These are phyloP conservation scores for Pythium angustatum DNA, from an alignment of 352 stramenopile genomes.

Conservation along the genomic window DNA sequence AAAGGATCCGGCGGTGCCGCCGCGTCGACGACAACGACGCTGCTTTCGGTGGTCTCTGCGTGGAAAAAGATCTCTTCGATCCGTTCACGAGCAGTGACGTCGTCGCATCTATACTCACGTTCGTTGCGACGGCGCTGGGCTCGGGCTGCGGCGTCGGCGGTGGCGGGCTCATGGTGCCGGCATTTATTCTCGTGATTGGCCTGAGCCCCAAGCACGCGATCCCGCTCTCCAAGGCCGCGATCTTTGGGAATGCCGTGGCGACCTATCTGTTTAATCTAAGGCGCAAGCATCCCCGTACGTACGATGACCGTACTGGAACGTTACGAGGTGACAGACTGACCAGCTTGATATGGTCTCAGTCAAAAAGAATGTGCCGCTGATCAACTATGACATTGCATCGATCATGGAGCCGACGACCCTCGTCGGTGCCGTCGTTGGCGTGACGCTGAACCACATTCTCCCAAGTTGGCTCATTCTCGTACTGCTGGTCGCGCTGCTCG, in stretches of 20 bases:
- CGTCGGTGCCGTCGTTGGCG: slow-evolving; percentile 73
- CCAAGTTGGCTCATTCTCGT: slow-evolving; percentile 83
- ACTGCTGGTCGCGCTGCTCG: slow-evolving; percentile 72
- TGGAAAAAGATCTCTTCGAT: slow-evolving; percentile 81
- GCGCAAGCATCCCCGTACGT: slow-evolving; percentile 91
- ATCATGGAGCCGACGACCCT: slow-evolving; percentile 96
- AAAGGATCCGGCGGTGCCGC: slow-evolving; percentile 63
- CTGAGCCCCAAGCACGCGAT: slow-evolving; percentile 95
- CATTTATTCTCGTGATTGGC: slow-evolving; percentile 96
- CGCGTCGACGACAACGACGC: slow-evolving; percentile 32
- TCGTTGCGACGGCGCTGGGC: slow-evolving; percentile 87
- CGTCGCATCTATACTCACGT: slow-evolving; percentile 63
- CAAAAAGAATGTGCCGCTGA: slow-evolving; percentile 90
- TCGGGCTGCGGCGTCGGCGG: slow-evolving; percentile 92
- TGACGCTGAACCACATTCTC: slow-evolving; percentile 84
- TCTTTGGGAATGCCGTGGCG: slow-evolving; percentile 96
- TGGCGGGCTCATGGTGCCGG: slow-evolving; percentile 95
- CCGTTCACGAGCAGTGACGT: slow-evolving; percentile 76
- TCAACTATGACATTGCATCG: slow-evolving; percentile 97
- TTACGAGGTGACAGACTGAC: background rate
- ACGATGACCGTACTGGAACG: too few species aligned
- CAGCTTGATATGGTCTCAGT: slow-evolving; percentile 25
- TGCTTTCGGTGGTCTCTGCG: slow-evolving; percentile 49
- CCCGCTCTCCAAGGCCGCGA: slow-evolving; percentile 96
- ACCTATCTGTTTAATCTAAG: slow-evolving; percentile 94